These are phyloP conservation scores for Curvularia spicifera DNA, from an alignment of 2,329 filamentous ascomycete species.

Conservation along the genomic window DNA sequence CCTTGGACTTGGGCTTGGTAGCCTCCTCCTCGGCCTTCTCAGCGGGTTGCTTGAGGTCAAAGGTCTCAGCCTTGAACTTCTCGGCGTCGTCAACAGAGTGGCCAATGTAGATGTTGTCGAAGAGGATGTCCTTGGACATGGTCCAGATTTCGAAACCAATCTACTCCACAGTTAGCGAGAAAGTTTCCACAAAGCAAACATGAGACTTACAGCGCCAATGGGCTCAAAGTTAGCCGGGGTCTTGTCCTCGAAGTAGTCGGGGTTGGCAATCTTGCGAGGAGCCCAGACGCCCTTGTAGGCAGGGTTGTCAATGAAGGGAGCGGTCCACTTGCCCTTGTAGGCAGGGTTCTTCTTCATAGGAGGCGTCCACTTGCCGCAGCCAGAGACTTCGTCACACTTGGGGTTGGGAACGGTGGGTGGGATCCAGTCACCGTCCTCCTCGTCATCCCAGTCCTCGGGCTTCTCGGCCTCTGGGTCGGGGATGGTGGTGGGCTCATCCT, in stretches of 20 bases:
- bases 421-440: constrained; percentile 98
- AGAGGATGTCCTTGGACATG: constrained; percentile 98
- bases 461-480: constrained; percentile 95
- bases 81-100: constrained; percentile 93
- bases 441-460: constrained; percentile 99
- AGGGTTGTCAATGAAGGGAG: constrained; percentile 94
- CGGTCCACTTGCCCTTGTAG: constrained; percentile 99
- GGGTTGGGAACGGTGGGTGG: constrained; percentile 90
- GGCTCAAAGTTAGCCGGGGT: constrained; percentile 95
- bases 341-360: constrained; percentile 93
- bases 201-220: constrained; percentile 84
- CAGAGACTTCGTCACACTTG: constrained; percentile 91
- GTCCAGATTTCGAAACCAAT: constrained; percentile 99
- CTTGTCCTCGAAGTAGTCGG: constrained; percentile 96
- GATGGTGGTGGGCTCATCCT: constrained; percentile 80
- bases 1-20: constrained; percentile 74
- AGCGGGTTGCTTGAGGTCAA: constrained; percentile 81
- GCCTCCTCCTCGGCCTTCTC: constrained; percentile 83
- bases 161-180: constrained; percentile 52
- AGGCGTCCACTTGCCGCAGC: constrained; percentile 90
- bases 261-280: constrained; percentile 96
- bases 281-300: constrained; percentile 96
- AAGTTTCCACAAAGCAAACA: background rate
- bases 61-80: constrained; percentile 87
- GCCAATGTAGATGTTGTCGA: constrained; percentile 99